Conservation (phyloP, 176 grass and related monocot genomes). For the Rhynchospora tenuis region DNA sequence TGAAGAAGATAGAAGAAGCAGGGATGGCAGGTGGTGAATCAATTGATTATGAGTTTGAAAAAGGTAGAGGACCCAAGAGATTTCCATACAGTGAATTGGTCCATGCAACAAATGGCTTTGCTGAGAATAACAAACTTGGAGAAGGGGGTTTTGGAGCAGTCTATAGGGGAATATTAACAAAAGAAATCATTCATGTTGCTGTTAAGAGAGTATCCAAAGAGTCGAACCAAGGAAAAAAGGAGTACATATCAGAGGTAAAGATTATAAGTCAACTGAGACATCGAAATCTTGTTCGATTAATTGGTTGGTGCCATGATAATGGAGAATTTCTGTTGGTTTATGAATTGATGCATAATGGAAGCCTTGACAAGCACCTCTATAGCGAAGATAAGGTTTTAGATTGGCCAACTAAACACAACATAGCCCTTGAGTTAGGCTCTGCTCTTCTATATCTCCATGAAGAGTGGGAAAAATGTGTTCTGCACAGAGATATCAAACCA, state of each 20-base stretch:
- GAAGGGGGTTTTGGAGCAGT: constrained; percentile 13
- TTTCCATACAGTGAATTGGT: neutral
- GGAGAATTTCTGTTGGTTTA: constrained; percentile 20
- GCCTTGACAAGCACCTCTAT: constrained; percentile 21
- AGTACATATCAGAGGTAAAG: constrained; percentile 12
- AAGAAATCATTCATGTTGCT: neutral
- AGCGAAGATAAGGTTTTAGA: neutral
- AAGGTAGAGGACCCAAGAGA: neutral
- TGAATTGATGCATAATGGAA: constrained; percentile 15
- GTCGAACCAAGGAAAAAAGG: neutral
- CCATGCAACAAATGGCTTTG: neutral
- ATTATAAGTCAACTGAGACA: constrained; percentile 11
- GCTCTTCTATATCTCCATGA: constrained; percentile 22
- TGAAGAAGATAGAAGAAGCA: too few relatives aligned
- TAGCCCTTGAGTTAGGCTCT: constrained; percentile 1
- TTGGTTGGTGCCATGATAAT: constrained; percentile 18
- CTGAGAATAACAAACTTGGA: neutral
- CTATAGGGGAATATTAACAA: neutral
- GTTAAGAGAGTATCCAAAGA: constrained; percentile 20
- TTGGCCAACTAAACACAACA: constrained; percentile 5
- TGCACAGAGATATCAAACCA: constrained; percentile 16
- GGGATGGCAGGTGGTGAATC: too few relatives aligned
- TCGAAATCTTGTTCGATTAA: constrained; percentile 13
- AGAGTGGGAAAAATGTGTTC: constrained; percentile 22
- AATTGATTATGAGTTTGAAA: neutral